Evolutionary conservation across 1,139 yeast species (phyloP).

Genomic region (Lizanozyma gosingica): DNA sequence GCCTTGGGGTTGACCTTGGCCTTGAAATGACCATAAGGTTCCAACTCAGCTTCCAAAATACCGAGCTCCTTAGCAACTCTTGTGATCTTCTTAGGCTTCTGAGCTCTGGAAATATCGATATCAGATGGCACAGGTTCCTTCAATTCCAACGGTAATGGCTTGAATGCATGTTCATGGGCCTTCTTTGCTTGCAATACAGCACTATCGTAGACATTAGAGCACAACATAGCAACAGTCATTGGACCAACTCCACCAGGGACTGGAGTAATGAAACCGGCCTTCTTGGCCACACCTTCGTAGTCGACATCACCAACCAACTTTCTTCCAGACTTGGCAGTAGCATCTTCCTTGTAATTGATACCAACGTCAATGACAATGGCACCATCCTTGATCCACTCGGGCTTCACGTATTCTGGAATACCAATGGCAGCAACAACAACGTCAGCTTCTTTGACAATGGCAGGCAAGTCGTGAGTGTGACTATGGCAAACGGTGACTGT

Average conservation of each 20-base stretch:
- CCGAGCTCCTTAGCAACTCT: slow-evolving; percentile 60
- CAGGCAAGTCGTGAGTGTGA: slow-evolving; percentile 42
- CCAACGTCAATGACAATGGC: slow-evolving; percentile 74
- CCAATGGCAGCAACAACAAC: slow-evolving; percentile 75
- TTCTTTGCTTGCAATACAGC: slow-evolving; percentile 47
- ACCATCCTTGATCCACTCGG: slow-evolving; percentile 63
- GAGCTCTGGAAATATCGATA: slow-evolving; percentile 65
- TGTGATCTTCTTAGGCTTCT: slow-evolving; percentile 58
- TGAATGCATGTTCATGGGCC: slow-evolving; percentile 36
- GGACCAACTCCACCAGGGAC: slow-evolving; percentile 91
- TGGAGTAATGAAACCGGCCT: slow-evolving; percentile 62
- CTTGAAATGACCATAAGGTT: slow-evolving; percentile 65
- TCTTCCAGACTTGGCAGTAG: slow-evolving; percentile 53
- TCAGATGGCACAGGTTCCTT: slow-evolving; percentile 66
- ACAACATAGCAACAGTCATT: slow-evolving; percentile 80
- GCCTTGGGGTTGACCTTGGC: slow-evolving; percentile 59
- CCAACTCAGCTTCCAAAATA: slow-evolving; percentile 52
- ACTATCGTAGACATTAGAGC: slow-evolving; percentile 57
- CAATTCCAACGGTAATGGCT: slow-evolving; percentile 42
- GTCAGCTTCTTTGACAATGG: slow-evolving; percentile 53
- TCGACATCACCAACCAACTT: slow-evolving; percentile 75
- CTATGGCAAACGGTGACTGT: slow-evolving; percentile 72
- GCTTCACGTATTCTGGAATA: slow-evolving; percentile 57
- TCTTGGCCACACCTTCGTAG: slow-evolving; percentile 44
- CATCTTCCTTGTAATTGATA: slow-evolving; percentile 62